phyloP scores from a whole-genome alignment of 1,284 basidiomycete genomes.

The Malassezia yamatoensis region DNA sequence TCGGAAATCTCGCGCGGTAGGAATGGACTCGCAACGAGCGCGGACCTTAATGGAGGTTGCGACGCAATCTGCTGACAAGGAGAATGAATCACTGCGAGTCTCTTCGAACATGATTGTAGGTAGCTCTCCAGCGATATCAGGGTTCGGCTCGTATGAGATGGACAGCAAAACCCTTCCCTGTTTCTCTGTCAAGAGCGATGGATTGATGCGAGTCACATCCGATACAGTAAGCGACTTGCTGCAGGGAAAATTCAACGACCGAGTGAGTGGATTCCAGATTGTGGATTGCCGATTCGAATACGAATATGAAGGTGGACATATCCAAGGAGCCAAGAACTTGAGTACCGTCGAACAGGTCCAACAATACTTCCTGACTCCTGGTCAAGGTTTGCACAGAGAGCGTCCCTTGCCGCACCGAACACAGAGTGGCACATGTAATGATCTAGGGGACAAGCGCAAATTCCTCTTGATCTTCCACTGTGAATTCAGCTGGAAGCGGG shows the following conservation, averaged over 20 bases:
- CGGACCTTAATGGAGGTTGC: background rate
- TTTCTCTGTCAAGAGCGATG: constrained; percentile 83
- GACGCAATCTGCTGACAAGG: background rate
- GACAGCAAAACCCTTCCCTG: constrained; percentile 88
- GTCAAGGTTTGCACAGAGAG: constrained; percentile 49
- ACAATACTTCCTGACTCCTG: constrained; percentile 61
- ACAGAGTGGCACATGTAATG: constrained; percentile 60
- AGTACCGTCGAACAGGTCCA: constrained; percentile 73
- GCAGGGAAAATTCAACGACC: constrained; percentile 32
- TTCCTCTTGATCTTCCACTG: constrained; percentile 90
- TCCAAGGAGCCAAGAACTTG: constrained; percentile 82
- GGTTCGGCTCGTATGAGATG: constrained; percentile 40
- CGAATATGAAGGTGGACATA: constrained; percentile 87
- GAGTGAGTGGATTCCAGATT: constrained; percentile 50
- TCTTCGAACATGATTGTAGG: too few species aligned
- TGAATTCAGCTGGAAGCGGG: constrained; percentile 90
- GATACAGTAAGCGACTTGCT: constrained; percentile 54
- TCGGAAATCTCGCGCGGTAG: constrained; percentile 1
- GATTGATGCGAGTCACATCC: constrained; percentile 76
- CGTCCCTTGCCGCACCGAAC: constrained; percentile 47
- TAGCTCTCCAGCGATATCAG: constrained; percentile 22
- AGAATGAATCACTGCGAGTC: constrained; percentile 4
- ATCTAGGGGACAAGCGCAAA: constrained; percentile 55
- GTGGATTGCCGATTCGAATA: constrained; percentile 98
- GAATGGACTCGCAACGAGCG: background rate